These are phyloP conservation scores for Boletus austroedulis DNA, from an alignment of 1,284 basidiomycete genomes.

Conservation along the genomic window DNA sequence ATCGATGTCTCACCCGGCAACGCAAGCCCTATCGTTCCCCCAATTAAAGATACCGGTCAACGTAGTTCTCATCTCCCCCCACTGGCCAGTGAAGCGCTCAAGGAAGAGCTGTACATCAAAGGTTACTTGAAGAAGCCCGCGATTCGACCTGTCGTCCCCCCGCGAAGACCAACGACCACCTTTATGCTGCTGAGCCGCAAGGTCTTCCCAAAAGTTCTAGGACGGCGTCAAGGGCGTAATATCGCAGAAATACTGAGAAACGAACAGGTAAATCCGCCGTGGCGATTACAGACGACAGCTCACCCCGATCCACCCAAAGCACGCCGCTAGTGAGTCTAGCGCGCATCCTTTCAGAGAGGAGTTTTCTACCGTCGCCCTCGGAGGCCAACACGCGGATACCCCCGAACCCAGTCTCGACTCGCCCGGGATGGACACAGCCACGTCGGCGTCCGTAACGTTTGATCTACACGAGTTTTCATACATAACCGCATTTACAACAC, in stretches of 20 bases:
- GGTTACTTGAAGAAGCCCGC: slow-evolving; percentile 29
- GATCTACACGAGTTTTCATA: slow-evolving; percentile 37
- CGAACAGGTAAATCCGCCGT: slow-evolving; percentile 13
- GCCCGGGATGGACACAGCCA: slow-evolving; percentile 13
- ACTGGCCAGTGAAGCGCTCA: slow-evolving; percentile 36
- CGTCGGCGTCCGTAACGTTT: slow-evolving; percentile 19
- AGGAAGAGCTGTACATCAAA: slow-evolving; percentile 29
- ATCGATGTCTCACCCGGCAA: slow-evolving; percentile 1
- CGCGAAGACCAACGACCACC: slow-evolving; percentile 1
- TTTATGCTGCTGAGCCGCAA: slow-evolving; percentile 3
- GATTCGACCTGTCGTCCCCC: slow-evolving; percentile 1
- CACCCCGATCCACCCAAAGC: slow-evolving; percentile 13
- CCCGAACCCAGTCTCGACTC: too few relatives aligned
- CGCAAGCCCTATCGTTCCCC: neutral
- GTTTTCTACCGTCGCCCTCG: slow-evolving; percentile 5
- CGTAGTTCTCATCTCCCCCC: slow-evolving; percentile 12
- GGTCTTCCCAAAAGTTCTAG: slow-evolving; percentile 15
- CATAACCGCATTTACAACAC: slow-evolving; percentile 34
- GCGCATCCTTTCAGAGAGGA: slow-evolving; percentile 5
- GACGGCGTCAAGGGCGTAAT: slow-evolving; percentile 21
- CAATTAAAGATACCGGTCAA: slow-evolving; percentile 13
- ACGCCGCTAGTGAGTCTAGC: neutral
- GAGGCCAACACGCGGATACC: neutral
- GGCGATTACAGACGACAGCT: neutral
- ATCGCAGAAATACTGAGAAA: slow-evolving; percentile 11